Percentiles rank a stretch among this genome's conserved stretches.
Evolutionary conservation across 225 moss, liverwort and hornwort species (phyloP).

Genomic region (Marchantia paleacea): DNA sequence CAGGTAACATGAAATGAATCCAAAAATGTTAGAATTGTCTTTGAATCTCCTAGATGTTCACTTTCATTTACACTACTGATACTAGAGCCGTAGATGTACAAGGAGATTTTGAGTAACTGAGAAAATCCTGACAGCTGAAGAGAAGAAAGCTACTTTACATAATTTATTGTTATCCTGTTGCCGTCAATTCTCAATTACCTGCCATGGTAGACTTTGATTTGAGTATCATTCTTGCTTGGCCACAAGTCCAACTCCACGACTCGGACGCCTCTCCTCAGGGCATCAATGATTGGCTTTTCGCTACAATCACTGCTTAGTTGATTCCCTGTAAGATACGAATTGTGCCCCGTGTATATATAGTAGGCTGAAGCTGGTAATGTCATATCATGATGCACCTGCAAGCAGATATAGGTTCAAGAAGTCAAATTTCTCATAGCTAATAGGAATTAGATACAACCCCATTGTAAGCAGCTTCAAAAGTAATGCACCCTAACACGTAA

Average conservation of each 20-base stretch:
- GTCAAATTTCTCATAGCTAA: neutral
- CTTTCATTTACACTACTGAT: neutral
- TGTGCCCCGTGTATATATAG: slow-evolving; percentile 81
- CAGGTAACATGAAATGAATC: neutral
- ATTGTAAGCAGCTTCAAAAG: too few species aligned
- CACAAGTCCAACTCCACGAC: slow-evolving; percentile 92
- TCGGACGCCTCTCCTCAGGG: slow-evolving; percentile 72
- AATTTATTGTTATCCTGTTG: neutral
- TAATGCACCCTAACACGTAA: too few species aligned
- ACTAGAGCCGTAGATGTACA: neutral
- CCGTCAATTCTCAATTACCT: slow-evolving; percentile 21
- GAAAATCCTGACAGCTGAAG: neutral
- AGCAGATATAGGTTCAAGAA: slow-evolving; percentile 2
- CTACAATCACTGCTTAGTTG: slow-evolving; percentile 91
- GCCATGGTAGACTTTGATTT: slow-evolving; percentile 83
- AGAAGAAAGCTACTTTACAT: neutral
- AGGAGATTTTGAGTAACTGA: neutral
- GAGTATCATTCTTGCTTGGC: slow-evolving; percentile 47
- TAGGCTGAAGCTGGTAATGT: slow-evolving; percentile 71
- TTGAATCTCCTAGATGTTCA: neutral
- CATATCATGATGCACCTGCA: slow-evolving; percentile 88
- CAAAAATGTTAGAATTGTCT: neutral
- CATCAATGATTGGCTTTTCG: slow-evolving; percentile 61
- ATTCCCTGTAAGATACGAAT: slow-evolving; percentile 94
- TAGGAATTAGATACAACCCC: too few species aligned